Conservation (phyloP, 208 protist species). For the Polymyxa betae region DNA sequence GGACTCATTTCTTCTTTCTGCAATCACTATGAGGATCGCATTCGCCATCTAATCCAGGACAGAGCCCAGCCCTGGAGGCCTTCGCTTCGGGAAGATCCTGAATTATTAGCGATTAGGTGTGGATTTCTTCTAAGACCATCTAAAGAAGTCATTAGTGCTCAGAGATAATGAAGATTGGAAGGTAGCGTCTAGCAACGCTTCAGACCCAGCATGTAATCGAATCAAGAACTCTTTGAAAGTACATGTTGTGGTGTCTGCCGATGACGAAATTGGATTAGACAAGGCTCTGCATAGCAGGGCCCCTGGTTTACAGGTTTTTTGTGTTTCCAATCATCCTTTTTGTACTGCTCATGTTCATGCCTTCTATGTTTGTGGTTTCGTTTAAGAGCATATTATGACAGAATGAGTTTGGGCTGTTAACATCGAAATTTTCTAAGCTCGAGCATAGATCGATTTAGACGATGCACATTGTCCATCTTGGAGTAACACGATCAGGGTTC, state of each 20-base stretch:
- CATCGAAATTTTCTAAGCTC: not conserved
- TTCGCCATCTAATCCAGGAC: no score
- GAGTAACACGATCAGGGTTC: not conserved
- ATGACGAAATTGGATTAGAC: not conserved
- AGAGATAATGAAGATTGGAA: not conserved
- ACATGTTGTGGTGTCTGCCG: not conserved
- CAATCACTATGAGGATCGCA: no score
- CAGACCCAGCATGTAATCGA: not conserved
- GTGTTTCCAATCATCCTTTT: no score
- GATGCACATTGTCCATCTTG: constrained; percentile 28
- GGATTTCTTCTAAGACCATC: no score
- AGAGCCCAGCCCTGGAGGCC: no score
- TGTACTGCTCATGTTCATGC: no score
- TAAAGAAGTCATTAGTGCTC: no score
- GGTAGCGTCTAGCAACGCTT: not conserved
- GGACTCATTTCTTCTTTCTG: no score
- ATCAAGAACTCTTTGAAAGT: not conserved
- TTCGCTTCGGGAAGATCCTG: no score
- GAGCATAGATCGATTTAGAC: constrained; percentile 37
- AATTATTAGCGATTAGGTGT: no score
- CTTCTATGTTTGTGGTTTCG: no score
- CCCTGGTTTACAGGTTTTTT: not conserved
- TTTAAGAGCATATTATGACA: no score
- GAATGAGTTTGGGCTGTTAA: not conserved
- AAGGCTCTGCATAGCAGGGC: not conserved